These are phyloP conservation scores for Akebia trifoliata DNA, from an alignment of 164 flowering plant genomes.

Conservation along the genomic window DNA sequence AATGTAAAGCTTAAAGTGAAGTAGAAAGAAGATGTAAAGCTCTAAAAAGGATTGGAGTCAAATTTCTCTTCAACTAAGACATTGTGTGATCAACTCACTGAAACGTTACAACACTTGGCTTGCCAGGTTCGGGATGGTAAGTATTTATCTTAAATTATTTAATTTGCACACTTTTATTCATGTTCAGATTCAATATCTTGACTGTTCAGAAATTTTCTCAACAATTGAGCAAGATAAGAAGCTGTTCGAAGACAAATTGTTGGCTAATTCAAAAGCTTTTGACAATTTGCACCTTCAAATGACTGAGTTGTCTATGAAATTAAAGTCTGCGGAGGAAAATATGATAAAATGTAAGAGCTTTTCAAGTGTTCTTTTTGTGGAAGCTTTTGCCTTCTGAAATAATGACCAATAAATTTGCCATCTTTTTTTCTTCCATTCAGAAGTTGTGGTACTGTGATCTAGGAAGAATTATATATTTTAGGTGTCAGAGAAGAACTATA, in stretches of 20 bases:
- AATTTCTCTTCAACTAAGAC: constrained; percentile 83
- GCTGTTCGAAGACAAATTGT: constrained; percentile 53
- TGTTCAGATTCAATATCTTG: constrained; percentile 10
- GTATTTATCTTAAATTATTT: constrained; percentile 1
- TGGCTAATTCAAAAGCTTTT: constrained; percentile 45
- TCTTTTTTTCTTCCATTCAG: neutral
- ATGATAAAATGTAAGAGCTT: constrained; percentile 48
- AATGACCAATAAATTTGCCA: neutral
- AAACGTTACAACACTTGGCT: constrained; percentile 75
- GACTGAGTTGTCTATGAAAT: constrained; percentile 44
- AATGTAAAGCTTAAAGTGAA: constrained; percentile 84
- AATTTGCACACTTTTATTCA: neutral
- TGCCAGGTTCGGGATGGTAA: constrained; percentile 80
- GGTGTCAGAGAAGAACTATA: no score
- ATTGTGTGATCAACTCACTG: constrained; percentile 80
- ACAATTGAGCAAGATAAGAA: constrained; percentile 88
- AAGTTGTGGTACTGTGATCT: no score
- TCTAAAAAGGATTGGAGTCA: constrained; percentile 89
- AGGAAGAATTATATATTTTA: no score
- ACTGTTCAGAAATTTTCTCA: constrained; percentile 12
- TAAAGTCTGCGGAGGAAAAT: constrained; percentile 56
- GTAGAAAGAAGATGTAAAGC: constrained; percentile 84
- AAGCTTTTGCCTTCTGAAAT: neutral
- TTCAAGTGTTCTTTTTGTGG: neutral
- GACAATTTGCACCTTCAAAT: constrained; percentile 60